Conservation (phyloP, 768 basidiomycete genomes). For the Omphalotus guepiniiformis region DNA sequence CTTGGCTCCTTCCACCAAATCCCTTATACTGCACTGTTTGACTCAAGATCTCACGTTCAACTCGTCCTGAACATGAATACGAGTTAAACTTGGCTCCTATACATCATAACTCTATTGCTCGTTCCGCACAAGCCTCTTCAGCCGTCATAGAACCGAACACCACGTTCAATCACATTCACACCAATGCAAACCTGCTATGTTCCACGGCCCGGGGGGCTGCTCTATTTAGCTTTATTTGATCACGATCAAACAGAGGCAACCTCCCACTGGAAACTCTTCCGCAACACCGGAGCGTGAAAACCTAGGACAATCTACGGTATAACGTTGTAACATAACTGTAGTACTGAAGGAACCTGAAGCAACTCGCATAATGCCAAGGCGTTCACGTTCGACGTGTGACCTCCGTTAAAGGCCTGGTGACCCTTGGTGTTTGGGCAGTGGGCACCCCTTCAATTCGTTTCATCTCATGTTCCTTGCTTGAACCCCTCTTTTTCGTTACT, state of each 20-base stretch:
- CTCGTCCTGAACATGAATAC: neutral
- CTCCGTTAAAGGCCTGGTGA: neutral
- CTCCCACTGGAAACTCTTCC: too few relatives aligned
- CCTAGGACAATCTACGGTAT: conserved; percentile 4
- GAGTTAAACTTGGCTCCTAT: neutral
- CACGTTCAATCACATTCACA: conserved; percentile 7
- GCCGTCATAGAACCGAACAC: neutral
- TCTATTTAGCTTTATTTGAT: neutral
- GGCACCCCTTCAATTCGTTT: too few relatives aligned
- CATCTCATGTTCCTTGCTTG: too few relatives aligned
- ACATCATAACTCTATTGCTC: neutral
- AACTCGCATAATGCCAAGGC: neutral
- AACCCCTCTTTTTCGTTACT: too few relatives aligned
- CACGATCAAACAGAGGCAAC: too few relatives aligned
- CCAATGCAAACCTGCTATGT: neutral
- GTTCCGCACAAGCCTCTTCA: conserved; percentile 3
- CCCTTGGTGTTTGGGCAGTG: too few relatives aligned
- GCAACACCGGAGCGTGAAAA: conserved; percentile 9
- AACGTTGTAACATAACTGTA: neutral
- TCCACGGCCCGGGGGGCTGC: neutral
- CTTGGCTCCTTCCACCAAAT: too few relatives aligned
- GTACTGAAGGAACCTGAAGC: neutral
- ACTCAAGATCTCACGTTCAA: too few relatives aligned
- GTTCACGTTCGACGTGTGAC: neutral
- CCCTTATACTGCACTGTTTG: too few relatives aligned